Percentiles rank a stretch among this genome's conserved stretches.
phyloP scores from a whole-genome alignment of 2,329 filamentous ascomycete genomes.

The Helminthosporium solani region DNA sequence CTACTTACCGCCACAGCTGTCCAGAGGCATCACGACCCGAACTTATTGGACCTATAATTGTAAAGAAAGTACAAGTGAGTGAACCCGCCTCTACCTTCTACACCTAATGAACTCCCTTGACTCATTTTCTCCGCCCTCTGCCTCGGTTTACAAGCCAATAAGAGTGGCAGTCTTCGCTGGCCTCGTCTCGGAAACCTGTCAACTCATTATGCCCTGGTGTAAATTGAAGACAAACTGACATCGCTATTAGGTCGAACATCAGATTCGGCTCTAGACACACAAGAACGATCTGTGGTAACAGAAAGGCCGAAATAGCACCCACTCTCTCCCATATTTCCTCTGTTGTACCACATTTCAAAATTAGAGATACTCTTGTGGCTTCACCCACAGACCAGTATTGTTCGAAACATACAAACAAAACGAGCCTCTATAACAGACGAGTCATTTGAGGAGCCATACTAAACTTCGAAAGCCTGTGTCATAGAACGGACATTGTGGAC shows the following conservation, averaged over 20 bases:
- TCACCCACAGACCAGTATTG: neutral
- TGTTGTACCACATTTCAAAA: neutral
- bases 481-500: constrained; percentile 8
- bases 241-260: neutral
- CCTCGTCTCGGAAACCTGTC: neutral
- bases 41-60: neutral
- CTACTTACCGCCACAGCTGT: neutral
- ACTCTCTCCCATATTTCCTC: neutral
- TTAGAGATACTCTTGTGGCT: neutral
- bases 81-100: neutral
- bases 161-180: too few relatives aligned
- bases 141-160: too few relatives aligned
- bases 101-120: neutral
- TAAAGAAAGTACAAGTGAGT: constrained; percentile 1
- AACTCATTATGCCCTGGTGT: too few relatives aligned
- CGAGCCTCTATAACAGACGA: constrained; percentile 5
- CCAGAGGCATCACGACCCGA: neutral
- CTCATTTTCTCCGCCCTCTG: neutral
- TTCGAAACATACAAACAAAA: constrained; percentile 15
- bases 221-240: neutral
- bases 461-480: constrained; percentile 14
- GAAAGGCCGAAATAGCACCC: neutral
- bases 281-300: neutral
- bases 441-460: constrained; percentile 10
- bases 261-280: neutral